phyloP scores from a whole-genome alignment of 257 asterid genomes.

The Solanum boliviense region DNA sequence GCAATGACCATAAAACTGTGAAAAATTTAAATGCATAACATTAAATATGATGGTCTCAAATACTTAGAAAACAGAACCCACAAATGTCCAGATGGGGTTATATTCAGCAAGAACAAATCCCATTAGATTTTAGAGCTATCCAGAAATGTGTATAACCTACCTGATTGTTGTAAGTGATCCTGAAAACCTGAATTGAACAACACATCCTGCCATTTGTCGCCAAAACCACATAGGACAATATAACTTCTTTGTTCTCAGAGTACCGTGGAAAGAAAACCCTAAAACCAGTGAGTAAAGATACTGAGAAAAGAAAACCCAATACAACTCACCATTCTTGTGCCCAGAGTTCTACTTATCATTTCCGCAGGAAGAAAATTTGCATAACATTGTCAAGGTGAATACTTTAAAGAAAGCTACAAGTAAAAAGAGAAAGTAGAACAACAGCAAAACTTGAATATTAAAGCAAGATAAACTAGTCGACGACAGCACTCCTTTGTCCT shows the following conservation, averaged over 20 bases:
- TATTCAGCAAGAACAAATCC: background rate
- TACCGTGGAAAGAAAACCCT: background rate
- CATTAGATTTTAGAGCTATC: background rate
- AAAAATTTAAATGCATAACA: background rate
- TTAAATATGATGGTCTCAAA: background rate
- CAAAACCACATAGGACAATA: background rate
- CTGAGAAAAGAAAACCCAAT: background rate
- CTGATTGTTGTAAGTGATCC: conserved; percentile 48
- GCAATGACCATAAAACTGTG: conserved; percentile 73
- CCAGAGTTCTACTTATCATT: conserved; percentile 33
- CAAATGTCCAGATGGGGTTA: background rate
- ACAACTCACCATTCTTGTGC: conserved; percentile 30
- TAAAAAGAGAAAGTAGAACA: background rate
- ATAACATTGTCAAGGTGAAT: background rate
- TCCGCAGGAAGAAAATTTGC: conserved; percentile 7
- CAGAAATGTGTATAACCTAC: conserved; percentile 7
- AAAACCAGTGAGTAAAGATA: background rate
- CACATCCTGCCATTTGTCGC: conserved; percentile 35
- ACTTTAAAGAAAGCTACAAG: background rate
- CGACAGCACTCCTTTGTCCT: too few relatives aligned
- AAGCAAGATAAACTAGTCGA: too few relatives aligned
- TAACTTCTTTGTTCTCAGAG: background rate
- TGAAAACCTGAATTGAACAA: conserved; percentile 40
- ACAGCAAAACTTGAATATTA: background rate
- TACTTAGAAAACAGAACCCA: background rate